Evolutionary conservation across 2,329 filamentous ascomycete species (phyloP).

Genomic region (Colletotrichum neosansevieriae): DNA sequence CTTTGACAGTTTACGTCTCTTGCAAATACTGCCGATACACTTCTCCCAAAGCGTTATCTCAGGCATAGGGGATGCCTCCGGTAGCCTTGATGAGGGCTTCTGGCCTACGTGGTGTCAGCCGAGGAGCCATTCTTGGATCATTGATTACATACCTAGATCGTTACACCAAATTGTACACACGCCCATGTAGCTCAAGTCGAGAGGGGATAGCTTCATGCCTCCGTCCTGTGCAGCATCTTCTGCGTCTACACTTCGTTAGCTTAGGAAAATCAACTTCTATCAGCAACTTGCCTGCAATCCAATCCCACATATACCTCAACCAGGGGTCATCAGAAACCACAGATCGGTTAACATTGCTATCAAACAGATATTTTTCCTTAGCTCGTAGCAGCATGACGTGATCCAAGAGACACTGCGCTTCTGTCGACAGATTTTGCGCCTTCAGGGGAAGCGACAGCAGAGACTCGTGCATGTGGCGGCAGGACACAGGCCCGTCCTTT

Average conservation of each 20-base stretch:
- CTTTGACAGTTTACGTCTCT: conserved; percentile 69
- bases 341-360: conserved; percentile 73
- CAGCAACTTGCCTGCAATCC: conserved; percentile 71
- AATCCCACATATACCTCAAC: conserved; percentile 84
- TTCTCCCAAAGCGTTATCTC: conserved; percentile 69
- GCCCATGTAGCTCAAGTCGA: conserved; percentile 83
- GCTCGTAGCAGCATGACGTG: conserved; percentile 71
- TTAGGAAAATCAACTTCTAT: neutral
- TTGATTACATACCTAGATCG: conserved; percentile 67
- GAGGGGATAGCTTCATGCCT: conserved; percentile 75
- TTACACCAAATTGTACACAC: conserved; percentile 80
- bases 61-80: conserved; percentile 57
- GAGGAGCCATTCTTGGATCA: conserved; percentile 14
- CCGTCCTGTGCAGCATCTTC: conserved; percentile 73
- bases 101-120: conserved; percentile 54
- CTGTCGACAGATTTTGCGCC: conserved; percentile 60
- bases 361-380: conserved; percentile 72
- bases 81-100: conserved; percentile 61
- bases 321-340: conserved; percentile 80
- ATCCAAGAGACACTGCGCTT: conserved; percentile 66
- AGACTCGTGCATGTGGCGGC: conserved; percentile 69
- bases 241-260: conserved; percentile 60
- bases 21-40: conserved; percentile 73
- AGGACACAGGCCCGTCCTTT: conserved; percentile 56
- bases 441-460: conserved; percentile 60